phyloP scores from a whole-genome alignment of 2,329 filamentous ascomycete species.

The Aspergillus tanneri region DNA sequence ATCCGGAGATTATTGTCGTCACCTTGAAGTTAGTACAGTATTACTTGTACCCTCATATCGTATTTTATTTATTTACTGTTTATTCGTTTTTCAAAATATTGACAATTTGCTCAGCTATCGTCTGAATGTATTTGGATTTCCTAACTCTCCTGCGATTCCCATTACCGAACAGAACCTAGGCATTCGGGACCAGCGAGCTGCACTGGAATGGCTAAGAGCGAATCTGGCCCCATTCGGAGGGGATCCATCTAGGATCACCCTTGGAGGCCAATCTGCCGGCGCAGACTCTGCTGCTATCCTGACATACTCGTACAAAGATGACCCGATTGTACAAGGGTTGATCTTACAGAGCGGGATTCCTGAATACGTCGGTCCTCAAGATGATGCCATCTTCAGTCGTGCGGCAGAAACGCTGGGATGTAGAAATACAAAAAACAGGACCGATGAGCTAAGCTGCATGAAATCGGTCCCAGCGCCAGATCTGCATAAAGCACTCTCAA shows the following conservation, averaged over 20 bases:
- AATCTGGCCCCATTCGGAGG: conserved; percentile 39
- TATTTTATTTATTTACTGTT: too few species aligned
- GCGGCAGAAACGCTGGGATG: too few species aligned
- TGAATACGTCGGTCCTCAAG: too few species aligned
- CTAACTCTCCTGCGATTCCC: conserved; percentile 42
- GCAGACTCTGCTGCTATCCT: conserved; percentile 11
- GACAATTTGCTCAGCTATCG: conserved; percentile 52
- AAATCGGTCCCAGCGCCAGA: too few species aligned
- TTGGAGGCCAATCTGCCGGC: conserved; percentile 49
- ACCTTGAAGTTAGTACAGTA: too few species aligned
- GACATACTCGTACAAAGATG: conserved; percentile 19
- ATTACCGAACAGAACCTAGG: conserved; percentile 44
- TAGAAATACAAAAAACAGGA: too few species aligned
- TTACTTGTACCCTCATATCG: too few species aligned
- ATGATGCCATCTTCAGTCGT: too few species aligned
- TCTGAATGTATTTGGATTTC: conserved; percentile 39
- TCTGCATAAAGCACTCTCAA: too few species aligned
- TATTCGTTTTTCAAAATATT: too few species aligned
- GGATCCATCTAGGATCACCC: conserved; percentile 31
- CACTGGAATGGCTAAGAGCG: conserved; percentile 34
- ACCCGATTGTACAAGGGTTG: conserved; percentile 25
- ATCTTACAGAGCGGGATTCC: too few species aligned
- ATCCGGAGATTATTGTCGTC: conserved; percentile 43
- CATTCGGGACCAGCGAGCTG: conserved; percentile 45
- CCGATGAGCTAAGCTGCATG: too few species aligned